These are phyloP conservation scores for Fagopyrum esculentum DNA, from an alignment of 148 eudicot genomes.

Conservation along the genomic window DNA sequence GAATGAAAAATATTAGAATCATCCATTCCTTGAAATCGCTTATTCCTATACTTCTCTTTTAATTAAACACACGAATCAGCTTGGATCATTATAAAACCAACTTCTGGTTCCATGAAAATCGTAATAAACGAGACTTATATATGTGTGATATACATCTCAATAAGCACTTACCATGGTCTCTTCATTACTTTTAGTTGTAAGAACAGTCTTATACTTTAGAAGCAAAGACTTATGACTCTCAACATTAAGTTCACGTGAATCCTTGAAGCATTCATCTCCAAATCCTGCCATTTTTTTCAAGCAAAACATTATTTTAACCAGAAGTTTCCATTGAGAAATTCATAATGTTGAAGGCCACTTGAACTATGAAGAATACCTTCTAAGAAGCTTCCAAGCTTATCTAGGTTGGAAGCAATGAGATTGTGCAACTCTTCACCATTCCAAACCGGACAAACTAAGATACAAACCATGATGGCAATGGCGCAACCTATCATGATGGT, in stretches of 20 bases:
- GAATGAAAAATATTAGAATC: too few species aligned
- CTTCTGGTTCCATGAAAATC: too few species aligned
- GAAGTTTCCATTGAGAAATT: background rate
- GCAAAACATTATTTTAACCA: background rate
- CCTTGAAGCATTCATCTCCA: slow-evolving; percentile 45
- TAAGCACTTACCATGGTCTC: slow-evolving; percentile 44
- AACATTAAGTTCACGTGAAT: slow-evolving; percentile 15
- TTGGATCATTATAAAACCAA: too few species aligned
- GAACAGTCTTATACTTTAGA: slow-evolving; percentile 35
- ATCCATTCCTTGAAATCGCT: too few species aligned
- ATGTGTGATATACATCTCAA: too few species aligned
- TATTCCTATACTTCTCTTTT: too few species aligned
- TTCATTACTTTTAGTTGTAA: slow-evolving; percentile 43
- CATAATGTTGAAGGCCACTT: background rate
- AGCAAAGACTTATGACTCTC: slow-evolving; percentile 15
- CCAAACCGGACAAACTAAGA: slow-evolving; percentile 65
- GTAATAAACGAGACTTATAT: too few species aligned
- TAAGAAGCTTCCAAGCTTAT: slow-evolving; percentile 41
- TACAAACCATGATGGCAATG: slow-evolving; percentile 31
- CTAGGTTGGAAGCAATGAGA: slow-evolving; percentile 32
- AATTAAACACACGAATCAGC: too few species aligned
- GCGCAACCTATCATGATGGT: slow-evolving; percentile 45
- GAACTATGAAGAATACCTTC: slow-evolving; percentile 28
- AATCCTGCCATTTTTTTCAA: slow-evolving; percentile 27
- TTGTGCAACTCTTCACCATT: slow-evolving; percentile 69